Percentiles rank a stretch among this genome's conserved stretches.
phyloP scores from a whole-genome alignment of 768 basidiomycete genomes.

The Boletus tylopilopsis region DNA sequence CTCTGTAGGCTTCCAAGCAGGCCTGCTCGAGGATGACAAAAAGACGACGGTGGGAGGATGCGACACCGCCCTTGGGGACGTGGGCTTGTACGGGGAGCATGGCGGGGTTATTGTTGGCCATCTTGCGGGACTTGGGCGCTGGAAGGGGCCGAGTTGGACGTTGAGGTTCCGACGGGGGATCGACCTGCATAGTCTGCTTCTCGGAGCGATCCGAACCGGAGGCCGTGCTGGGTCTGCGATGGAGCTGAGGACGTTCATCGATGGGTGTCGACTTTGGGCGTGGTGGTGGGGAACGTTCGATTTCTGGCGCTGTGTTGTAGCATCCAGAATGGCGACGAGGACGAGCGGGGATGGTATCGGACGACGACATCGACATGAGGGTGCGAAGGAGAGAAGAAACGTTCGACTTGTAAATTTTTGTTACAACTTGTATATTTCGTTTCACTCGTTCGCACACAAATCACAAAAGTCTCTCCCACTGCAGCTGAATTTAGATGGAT shows the following conservation, averaged over 20 bases:
- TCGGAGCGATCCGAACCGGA: slow-evolving; percentile 34
- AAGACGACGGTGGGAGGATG: slow-evolving; percentile 58
- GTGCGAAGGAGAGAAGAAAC: too few species aligned
- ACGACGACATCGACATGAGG: too few species aligned
- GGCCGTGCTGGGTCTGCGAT: slow-evolving; percentile 41
- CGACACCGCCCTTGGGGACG: slow-evolving; percentile 55
- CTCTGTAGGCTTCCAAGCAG: slow-evolving; percentile 91
- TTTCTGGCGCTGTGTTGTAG: slow-evolving; percentile 38
- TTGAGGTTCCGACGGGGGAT: slow-evolving; percentile 34
- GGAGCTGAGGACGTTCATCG: slow-evolving; percentile 51
- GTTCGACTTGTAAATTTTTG: too few species aligned
- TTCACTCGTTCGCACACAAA: neutral
- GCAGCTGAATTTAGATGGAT: slow-evolving; percentile 38
- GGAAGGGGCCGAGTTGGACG: slow-evolving; percentile 67
- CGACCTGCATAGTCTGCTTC: slow-evolving; percentile 34
- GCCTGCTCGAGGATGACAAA: slow-evolving; percentile 93
- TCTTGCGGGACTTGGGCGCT: slow-evolving; percentile 51
- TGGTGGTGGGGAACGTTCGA: slow-evolving; percentile 47
- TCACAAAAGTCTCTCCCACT: too few species aligned
- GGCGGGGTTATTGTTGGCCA: slow-evolving; percentile 48
- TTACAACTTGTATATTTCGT: too few species aligned
- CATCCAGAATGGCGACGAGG: slow-evolving; percentile 67
- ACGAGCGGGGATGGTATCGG: slow-evolving; percentile 28
- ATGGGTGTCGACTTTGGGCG: slow-evolving; percentile 73
- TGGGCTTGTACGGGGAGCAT: slow-evolving; percentile 83